phyloP scores from a whole-genome alignment of 164 flowering plant genomes.

The Platanus orientalis region DNA sequence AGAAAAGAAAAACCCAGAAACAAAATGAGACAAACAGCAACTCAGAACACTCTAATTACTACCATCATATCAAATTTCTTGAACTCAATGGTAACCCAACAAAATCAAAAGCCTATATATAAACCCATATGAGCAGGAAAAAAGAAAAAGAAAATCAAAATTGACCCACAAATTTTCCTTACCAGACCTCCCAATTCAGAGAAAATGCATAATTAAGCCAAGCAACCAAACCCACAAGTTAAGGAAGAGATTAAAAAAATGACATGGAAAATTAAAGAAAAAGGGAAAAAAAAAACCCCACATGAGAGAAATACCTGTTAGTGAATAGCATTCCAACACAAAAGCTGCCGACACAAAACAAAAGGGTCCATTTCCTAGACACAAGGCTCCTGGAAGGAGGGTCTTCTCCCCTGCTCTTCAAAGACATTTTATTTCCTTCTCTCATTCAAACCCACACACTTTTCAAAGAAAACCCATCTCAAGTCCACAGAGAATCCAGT shows the following conservation, averaged over 20 bases:
- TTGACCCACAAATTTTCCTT: background rate
- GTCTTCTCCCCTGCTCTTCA: conserved; percentile 47
- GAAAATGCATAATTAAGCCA: background rate
- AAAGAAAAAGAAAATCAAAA: background rate
- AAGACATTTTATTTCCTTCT: conserved; percentile 30
- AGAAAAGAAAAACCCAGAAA: background rate
- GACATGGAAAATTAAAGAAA: background rate
- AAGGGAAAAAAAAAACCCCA: background rate
- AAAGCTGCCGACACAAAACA: conserved; percentile 64
- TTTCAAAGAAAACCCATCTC: background rate
- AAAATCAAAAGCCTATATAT: background rate
- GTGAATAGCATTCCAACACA: conserved; percentile 73
- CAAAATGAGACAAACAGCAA: background rate
- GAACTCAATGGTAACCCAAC: background rate
- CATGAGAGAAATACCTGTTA: conserved; percentile 36
- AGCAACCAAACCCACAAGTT: background rate
- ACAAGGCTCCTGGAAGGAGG: conserved; percentile 27
- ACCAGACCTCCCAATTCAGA: background rate
- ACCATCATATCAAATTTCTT: background rate
- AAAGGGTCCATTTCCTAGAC: conserved; percentile 43
- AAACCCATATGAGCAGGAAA: too few relatives aligned
- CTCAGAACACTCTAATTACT: background rate
- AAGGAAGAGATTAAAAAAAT: background rate
- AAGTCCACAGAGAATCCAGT: too few relatives aligned
- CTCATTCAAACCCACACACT: background rate